Evolutionary conservation across 495 filamentous ascomycete species (phyloP).

Genomic region (Lichina pygmaea): DNA sequence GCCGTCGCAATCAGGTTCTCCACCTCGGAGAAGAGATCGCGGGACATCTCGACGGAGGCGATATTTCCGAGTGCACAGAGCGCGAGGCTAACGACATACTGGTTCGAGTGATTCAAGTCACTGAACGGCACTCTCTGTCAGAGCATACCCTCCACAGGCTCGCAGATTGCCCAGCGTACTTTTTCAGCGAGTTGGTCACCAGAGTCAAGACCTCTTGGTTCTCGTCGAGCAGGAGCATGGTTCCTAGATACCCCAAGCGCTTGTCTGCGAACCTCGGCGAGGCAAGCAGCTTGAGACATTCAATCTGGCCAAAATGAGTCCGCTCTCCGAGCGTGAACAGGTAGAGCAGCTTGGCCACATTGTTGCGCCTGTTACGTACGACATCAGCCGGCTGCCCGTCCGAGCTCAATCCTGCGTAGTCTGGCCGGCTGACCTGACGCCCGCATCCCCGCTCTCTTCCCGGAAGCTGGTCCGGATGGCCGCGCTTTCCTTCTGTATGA

Average conservation of each 20-base stretch:
- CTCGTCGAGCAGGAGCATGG: constrained; percentile 87
- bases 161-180: constrained; percentile 23
- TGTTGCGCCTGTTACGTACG: constrained; percentile 51
- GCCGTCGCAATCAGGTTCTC: constrained; percentile 71
- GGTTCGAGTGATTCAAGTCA: constrained; percentile 89
- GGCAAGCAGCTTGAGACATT: constrained; percentile 91
- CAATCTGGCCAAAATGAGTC: constrained; percentile 97
- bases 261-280: constrained; percentile 97
- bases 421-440: constrained; percentile 38
- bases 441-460: constrained; percentile 81
- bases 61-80: constrained; percentile 93
- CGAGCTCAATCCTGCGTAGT: neutral
- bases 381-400: neutral
- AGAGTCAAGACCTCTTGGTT: constrained; percentile 94
- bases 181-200: constrained; percentile 91
- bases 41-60: constrained; percentile 93
- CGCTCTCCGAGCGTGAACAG: constrained; percentile 96
- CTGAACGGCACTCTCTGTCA: constrained; percentile 15
- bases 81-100: constrained; percentile 92
- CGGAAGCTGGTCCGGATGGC: constrained; percentile 89
- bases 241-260: constrained; percentile 81
- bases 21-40: constrained; percentile 86
- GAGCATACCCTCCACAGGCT: neutral
- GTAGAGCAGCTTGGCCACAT: constrained; percentile 93
- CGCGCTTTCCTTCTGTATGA: constrained; percentile 96